A percentile compares a stretch with the other conserved stretches of the same genome.
Evolutionary conservation across 768 basidiomycete genomes (phyloP).

Genomic region (Floccularia luteovirens): DNA sequence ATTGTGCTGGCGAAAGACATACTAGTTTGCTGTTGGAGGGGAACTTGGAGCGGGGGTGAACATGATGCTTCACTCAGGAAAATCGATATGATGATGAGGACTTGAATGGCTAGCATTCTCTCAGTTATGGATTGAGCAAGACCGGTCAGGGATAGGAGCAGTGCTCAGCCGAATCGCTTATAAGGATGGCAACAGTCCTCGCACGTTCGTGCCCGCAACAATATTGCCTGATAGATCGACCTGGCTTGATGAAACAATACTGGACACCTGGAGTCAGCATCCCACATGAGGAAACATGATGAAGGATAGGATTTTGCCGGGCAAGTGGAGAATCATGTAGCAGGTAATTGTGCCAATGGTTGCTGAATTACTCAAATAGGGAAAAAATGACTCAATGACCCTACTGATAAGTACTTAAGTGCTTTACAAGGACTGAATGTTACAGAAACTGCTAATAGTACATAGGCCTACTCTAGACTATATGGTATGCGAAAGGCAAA

Average conservation of each 20-base stretch:
- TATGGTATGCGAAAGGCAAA: not conserved
- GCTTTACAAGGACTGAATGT: too few relatives aligned
- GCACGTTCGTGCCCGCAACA: constrained; percentile 23
- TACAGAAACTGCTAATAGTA: not conserved
- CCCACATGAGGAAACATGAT: too few relatives aligned
- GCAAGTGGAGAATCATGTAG: too few relatives aligned
- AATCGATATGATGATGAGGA: constrained; percentile 15
- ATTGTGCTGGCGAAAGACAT: constrained; percentile 10
- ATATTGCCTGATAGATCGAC: not conserved
- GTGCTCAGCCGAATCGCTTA: too few relatives aligned
- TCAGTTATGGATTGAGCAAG: not conserved
- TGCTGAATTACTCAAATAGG: too few relatives aligned
- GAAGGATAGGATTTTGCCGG: too few relatives aligned
- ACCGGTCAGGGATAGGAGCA: too few relatives aligned
- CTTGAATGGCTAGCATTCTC: constrained; percentile 12
- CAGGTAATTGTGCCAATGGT: too few relatives aligned
- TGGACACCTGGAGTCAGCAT: too few relatives aligned
- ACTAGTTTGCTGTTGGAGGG: constrained; percentile 25
- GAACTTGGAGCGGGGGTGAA: constrained; percentile 33
- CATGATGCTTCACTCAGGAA: constrained; percentile 15
- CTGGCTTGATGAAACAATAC: not conserved
- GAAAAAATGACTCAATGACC: too few relatives aligned
- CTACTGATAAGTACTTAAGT: too few relatives aligned
- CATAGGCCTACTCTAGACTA: not conserved
- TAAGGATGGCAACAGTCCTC: constrained; percentile 12